Percentiles rank a stretch among this genome's conserved stretches.
These are phyloP conservation scores for Kwoniella botswanensis DNA, from an alignment of 768 basidiomycete genomes.

Conservation along the genomic window DNA sequence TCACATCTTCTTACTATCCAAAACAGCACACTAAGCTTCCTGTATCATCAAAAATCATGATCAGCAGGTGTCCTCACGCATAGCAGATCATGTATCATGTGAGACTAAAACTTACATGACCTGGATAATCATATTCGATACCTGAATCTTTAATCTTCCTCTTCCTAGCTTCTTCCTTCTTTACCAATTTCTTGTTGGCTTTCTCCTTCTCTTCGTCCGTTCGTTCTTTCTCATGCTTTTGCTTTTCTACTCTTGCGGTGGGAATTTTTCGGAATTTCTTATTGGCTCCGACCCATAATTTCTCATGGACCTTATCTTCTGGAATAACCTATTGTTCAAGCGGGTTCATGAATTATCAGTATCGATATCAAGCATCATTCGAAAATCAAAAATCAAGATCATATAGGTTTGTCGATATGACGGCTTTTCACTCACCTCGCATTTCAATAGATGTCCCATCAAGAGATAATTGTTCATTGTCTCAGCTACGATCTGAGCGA, in stretches of 20 bases:
- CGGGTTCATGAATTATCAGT: slow-evolving; percentile 3
- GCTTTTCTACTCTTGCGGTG: slow-evolving; percentile 69
- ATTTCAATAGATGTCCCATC: slow-evolving; percentile 88
- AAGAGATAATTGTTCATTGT: slow-evolving; percentile 99
- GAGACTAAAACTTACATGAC: slow-evolving; percentile 71
- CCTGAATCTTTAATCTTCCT: slow-evolving; percentile 78
- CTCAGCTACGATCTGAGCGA: slow-evolving; percentile 93
- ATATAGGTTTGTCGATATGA: too few species aligned
- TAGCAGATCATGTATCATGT: too few species aligned
- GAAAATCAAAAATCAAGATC: too few species aligned
- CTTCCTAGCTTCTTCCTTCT: slow-evolving; percentile 76
- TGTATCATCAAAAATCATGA: background rate
- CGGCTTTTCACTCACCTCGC: slow-evolving; percentile 61
- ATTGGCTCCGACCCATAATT: slow-evolving; percentile 97
- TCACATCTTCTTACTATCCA: too few species aligned
- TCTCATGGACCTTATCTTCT: slow-evolving; percentile 84
- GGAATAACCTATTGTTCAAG: slow-evolving; percentile 69
- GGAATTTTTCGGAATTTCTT: slow-evolving; percentile 85
- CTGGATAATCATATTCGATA: slow-evolving; percentile 84
- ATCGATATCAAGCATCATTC: too few species aligned
- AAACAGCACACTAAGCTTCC: background rate
- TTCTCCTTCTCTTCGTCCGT: slow-evolving; percentile 71
- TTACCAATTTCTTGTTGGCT: slow-evolving; percentile 72
- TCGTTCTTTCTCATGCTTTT: slow-evolving; percentile 80
- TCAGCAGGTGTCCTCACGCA: too few species aligned